Evolutionary conservation across 2,329 filamentous ascomycete genomes (phyloP), one percentile per base, ranked within the genome.

Genomic region (Amphichorda felina): DNA sequence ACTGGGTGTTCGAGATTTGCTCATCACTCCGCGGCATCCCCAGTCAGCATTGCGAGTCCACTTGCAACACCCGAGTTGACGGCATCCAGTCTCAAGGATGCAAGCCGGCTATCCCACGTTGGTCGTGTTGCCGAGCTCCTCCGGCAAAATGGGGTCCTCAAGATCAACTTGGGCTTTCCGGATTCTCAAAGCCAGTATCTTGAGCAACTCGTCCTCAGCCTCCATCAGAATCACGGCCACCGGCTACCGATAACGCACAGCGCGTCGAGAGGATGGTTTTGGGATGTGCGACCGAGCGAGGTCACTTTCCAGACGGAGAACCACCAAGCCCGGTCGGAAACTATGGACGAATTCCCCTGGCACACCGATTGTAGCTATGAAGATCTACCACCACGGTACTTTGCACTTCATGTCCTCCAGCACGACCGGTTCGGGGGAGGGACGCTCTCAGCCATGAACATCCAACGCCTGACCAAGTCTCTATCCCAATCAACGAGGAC

Each of bases 281-380:
- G 61, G 60, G 60, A 64, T 30, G 50, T 63, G 3, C 53, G 54
- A 2, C 61, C 57, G 3, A 50, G 41, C 28, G 31, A 37, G 8
- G 37, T 30, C 10, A 47, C 19, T 17, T 54, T 51, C 33, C 53
- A 60, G 30, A 46, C 49, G 26, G 43, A 37, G 13, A 41, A 45
- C 14, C 49, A 56, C 18, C 56, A 53, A 14, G 61, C 60, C 0
- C 48, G 59, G 1, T 60, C 56, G 1, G 60, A 64, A 39, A 64
- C 61, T 1, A 62, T 60, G 56, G 40, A 53, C 0, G 45, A 57
- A 1, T 64, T 64, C 19, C 54, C 60, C 0, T 64, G 61, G 61
- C 61, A 64, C 32, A 64, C 57, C 0, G 60, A 64, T 33, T 63
- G 61, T 43, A 61, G 57, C 41, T 64, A 64, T 32, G 61, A 64